Evolutionary conservation across 2,329 filamentous ascomycete species (phyloP).

Genomic region (Pyricularia sp.): DNA sequence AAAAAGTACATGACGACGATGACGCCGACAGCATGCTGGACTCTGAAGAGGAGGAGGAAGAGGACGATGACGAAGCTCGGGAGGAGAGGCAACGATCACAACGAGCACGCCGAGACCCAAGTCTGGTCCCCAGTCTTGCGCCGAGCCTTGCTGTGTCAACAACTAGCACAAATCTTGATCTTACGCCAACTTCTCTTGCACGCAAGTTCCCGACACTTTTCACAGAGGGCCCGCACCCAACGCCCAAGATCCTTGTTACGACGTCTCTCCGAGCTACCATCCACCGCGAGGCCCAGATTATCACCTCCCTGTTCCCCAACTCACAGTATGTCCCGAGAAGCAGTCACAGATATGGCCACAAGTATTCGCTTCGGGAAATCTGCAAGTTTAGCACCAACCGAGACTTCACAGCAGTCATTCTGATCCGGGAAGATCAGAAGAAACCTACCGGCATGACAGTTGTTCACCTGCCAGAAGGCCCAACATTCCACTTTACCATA

Average conservation of each 20-base stretch:
- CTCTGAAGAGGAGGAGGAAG: slow-evolving; percentile 42
- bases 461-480: slow-evolving; percentile 69
- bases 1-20: slow-evolving; percentile 31
- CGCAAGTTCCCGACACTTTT: slow-evolving; percentile 52
- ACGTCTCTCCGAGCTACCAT: slow-evolving; percentile 81
- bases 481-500: slow-evolving; percentile 86
- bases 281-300: slow-evolving; percentile 66
- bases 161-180: slow-evolving; percentile 49
- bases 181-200: slow-evolving; percentile 45
- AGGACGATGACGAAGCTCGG: slow-evolving; percentile 23
- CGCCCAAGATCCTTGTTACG: slow-evolving; percentile 82
- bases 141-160: slow-evolving; percentile 42
- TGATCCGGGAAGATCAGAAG: slow-evolving; percentile 85
- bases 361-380: slow-evolving; percentile 88
- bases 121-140: slow-evolving; percentile 1
- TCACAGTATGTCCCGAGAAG: slow-evolving; percentile 76
- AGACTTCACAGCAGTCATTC: slow-evolving; percentile 69
- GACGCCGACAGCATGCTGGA: slow-evolving; percentile 72
- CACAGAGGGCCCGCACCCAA: slow-evolving; percentile 40
- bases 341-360: slow-evolving; percentile 71
- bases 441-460: slow-evolving; percentile 70
- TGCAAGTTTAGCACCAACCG: slow-evolving; percentile 70
- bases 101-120: slow-evolving; percentile 22
- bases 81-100: slow-evolving; percentile 27
- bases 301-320: slow-evolving; percentile 78